Evolutionary conservation across 1,284 basidiomycete genomes (phyloP).

Genomic region (Butyriboletus appendiculatus): DNA sequence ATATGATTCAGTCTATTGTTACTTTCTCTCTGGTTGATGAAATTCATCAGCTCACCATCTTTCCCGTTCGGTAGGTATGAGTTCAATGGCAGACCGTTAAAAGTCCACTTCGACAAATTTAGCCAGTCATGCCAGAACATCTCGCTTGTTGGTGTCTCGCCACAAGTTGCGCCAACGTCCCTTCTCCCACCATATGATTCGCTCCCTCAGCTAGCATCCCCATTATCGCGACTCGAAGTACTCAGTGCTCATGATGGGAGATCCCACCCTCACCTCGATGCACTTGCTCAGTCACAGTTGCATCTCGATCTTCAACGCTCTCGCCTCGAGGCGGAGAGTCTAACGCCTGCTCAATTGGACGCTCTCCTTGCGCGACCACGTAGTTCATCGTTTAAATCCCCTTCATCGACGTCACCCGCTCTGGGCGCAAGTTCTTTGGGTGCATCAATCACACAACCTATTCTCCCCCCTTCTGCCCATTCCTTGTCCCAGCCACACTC

Average conservation of each 20-base stretch:
- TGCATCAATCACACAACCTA: conserved; percentile 20
- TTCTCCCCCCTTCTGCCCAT: conserved; percentile 21
- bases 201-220: conserved; percentile 26
- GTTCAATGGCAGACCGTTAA: conserved; percentile 81
- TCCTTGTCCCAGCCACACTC: conserved; percentile 31
- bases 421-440: conserved; percentile 18
- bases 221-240: conserved; percentile 29
- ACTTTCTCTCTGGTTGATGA: neutral
- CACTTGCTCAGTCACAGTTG: conserved; percentile 25
- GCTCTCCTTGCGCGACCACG: conserved; percentile 27
- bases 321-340: conserved; percentile 30
- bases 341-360: conserved; percentile 30
- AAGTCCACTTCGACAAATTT: conserved; percentile 87
- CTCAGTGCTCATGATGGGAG: conserved; percentile 29
- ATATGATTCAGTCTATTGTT: neutral
- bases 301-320: conserved; percentile 28
- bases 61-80: conserved; percentile 60
- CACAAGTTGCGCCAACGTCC: conserved; percentile 18
- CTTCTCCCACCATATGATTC: conserved; percentile 28
- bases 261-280: conserved; percentile 22
- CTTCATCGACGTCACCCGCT: conserved; percentile 20
- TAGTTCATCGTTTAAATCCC: conserved; percentile 29
- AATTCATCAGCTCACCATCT: conserved; percentile 12
- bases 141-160: conserved; percentile 26
- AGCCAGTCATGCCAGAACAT: conserved; percentile 42